phyloP scores from a whole-genome alignment of 495 filamentous ascomycete genomes.

The Pseudomonodictys pantanalensis region DNA sequence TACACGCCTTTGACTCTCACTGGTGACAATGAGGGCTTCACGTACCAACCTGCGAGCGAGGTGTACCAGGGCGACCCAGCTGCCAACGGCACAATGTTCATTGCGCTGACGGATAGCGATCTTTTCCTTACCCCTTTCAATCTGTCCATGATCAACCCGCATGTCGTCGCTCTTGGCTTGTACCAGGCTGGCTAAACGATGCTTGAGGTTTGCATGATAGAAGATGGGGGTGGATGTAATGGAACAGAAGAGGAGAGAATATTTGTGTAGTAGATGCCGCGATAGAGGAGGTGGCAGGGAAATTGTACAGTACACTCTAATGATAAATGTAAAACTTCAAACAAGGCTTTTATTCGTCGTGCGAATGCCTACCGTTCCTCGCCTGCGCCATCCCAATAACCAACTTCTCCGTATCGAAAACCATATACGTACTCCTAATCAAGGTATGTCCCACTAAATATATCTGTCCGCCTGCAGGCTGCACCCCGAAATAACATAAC shows the following conservation, averaged over 20 bases:
- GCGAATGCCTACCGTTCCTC: no score
- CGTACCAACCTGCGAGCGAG: slow-evolving; percentile 63
- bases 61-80: slow-evolving; percentile 65
- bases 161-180: slow-evolving; percentile 71
- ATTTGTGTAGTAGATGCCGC: no score
- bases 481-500: slow-evolving; percentile 10
- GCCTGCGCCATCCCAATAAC: neutral
- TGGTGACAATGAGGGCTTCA: slow-evolving; percentile 56
- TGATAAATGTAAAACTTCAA: no score
- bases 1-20: slow-evolving; percentile 65
- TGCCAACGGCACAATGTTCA: slow-evolving; percentile 76
- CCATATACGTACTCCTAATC: neutral
- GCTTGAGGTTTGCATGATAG: no score
- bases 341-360: no score
- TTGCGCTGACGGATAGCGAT: slow-evolving; percentile 71
- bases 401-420: neutral
- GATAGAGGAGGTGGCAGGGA: no score
- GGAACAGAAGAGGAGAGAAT: no score
- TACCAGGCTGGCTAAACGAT: slow-evolving; percentile 72
- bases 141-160: slow-evolving; percentile 66
- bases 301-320: no score
- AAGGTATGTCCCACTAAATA: neutral
- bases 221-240: no score
- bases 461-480: neutral
- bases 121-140: slow-evolving; percentile 74